phyloP scores from a whole-genome alignment of 306 rosid species.

The Vicia sativa region DNA sequence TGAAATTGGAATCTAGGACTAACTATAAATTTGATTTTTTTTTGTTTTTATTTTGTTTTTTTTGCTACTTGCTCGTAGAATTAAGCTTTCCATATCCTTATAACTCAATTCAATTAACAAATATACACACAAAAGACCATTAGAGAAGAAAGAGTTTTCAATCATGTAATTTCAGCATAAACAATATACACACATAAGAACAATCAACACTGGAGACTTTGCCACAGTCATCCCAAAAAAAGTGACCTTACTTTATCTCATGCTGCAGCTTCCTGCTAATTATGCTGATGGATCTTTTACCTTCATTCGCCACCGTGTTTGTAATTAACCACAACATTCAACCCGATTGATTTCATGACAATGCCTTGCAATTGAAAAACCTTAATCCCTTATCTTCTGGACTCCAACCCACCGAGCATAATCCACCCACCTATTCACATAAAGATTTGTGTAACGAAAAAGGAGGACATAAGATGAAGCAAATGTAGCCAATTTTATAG shows the following conservation, averaged over 20 bases:
- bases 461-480: conserved; percentile 7
- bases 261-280: conserved; percentile 38
- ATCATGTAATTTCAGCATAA: conserved; percentile 13
- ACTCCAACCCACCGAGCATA: conserved; percentile 92
- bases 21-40: too few relatives aligned
- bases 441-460: conserved; percentile 7
- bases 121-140: too few relatives aligned
- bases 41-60: too few relatives aligned
- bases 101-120: too few relatives aligned
- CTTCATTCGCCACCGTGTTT: conserved; percentile 8
- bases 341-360: conserved; percentile 21
- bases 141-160: conserved; percentile 9
- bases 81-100: too few relatives aligned
- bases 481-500: conserved; percentile 2
- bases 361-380: conserved; percentile 19
- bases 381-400: conserved; percentile 61
- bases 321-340: conserved; percentile 27
- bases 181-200: conserved; percentile 33
- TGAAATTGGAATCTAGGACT: too few relatives aligned
- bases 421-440: conserved; percentile 81
- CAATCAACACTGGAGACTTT: conserved; percentile 15
- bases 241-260: conserved; percentile 29
- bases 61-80: too few relatives aligned
- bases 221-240: conserved; percentile 30
- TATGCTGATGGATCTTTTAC: conserved; percentile 8